Evolutionary conservation across 129 eudicot species (phyloP).

Genomic region (Deinandra increscens): DNA sequence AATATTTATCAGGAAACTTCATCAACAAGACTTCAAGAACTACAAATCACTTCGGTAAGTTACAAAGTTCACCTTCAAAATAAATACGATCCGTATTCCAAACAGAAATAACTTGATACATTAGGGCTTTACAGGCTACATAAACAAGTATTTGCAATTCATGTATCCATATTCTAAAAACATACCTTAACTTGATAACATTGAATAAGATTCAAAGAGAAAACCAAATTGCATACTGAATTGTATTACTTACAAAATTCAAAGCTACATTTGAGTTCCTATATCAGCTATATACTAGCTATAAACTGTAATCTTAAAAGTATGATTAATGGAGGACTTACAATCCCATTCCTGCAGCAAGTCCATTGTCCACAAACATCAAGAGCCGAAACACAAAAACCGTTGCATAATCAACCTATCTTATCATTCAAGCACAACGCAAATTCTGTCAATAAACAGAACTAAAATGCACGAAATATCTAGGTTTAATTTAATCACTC

Average conservation of each 20-base stretch:
- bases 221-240: background rate
- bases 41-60: background rate
- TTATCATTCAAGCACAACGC: background rate
- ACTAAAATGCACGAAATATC: background rate
- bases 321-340: conserved; percentile 35
- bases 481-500: conserved; percentile 21
- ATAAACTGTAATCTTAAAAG: background rate
- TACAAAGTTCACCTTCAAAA: background rate
- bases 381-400: conserved; percentile 81
- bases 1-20: background rate
- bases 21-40: background rate
- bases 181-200: background rate
- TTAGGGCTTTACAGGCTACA: too few species aligned
- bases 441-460: background rate
- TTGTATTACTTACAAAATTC: background rate
- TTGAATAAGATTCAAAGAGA: too few species aligned
- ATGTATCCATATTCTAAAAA: background rate
- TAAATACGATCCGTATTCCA: background rate
- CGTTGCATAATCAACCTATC: conserved; percentile 79
- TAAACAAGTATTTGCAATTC: background rate
- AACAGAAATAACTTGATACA: too few species aligned
- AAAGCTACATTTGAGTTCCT: background rate
- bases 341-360: conserved; percentile 97
- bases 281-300: conserved; percentile 1
- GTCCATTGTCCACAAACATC: conserved; percentile 94